phyloP scores from a whole-genome alignment of 2,329 filamentous ascomycete species.

The Plectosphaerella sp. region DNA sequence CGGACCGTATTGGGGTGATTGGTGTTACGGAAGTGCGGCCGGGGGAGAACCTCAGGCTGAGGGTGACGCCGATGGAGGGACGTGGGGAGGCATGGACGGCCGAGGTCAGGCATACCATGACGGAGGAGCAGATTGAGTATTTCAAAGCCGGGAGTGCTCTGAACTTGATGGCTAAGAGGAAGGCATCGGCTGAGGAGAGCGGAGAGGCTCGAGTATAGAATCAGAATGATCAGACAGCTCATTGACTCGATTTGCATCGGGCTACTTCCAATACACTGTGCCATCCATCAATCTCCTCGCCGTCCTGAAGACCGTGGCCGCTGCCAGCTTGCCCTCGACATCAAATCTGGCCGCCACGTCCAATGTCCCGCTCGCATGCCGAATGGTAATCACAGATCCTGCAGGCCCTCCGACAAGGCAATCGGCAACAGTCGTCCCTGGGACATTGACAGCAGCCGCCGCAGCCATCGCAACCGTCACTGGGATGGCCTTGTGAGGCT shows the following conservation, averaged over 20 bases:
- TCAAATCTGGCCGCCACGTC: conserved; percentile 35
- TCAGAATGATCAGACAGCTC: no score
- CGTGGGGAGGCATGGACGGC: neutral
- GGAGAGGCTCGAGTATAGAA: no score
- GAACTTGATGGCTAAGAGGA: neutral
- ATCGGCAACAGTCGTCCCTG: conserved; percentile 30
- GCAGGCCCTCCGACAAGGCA: conserved; percentile 17
- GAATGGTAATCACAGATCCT: conserved; percentile 30
- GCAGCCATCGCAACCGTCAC: conserved; percentile 48
- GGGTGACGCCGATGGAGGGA: neutral
- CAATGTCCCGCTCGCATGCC: conserved; percentile 41
- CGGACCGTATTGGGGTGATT: no score
- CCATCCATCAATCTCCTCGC: conserved; percentile 44
- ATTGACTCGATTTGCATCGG: no score
- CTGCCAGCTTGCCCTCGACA: conserved; percentile 22
- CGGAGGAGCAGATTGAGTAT: neutral
- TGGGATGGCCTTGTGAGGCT: conserved; percentile 52
- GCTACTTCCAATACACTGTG: conserved; percentile 22
- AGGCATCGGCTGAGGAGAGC: no score
- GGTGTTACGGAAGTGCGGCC: neutral
- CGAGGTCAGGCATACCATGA: neutral
- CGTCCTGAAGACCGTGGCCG: conserved; percentile 40
- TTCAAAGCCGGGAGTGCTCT: conserved; percentile 1
- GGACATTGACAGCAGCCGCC: conserved; percentile 40
- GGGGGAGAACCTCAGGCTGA: neutral